These are phyloP conservation scores for Trichophyton benhamiae DNA, from an alignment of 2,329 filamentous ascomycete species.

Conservation along the genomic window DNA sequence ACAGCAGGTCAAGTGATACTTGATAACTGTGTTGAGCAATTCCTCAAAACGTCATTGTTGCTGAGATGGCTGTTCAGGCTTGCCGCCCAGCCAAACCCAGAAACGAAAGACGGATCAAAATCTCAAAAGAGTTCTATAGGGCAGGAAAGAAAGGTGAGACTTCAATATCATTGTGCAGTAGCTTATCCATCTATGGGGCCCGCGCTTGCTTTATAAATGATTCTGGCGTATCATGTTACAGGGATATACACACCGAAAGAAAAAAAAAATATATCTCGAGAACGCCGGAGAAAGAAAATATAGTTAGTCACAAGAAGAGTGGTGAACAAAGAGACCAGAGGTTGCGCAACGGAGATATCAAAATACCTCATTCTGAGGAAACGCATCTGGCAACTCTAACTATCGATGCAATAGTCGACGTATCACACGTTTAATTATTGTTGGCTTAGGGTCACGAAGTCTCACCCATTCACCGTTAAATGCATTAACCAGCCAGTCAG, in stretches of 20 bases:
- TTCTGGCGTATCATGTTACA: neutral
- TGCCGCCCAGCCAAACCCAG: neutral
- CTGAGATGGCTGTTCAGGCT: neutral
- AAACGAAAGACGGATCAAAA: neutral
- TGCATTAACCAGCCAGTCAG: slow-evolving; percentile 86
- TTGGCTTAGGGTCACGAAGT: slow-evolving; percentile 38
- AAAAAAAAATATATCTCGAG: neutral
- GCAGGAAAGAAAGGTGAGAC: neutral
- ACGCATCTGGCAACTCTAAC: neutral
- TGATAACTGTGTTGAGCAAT: neutral
- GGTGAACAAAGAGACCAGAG: neutral
- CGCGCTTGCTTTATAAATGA: neutral
- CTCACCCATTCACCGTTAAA: slow-evolving; percentile 92
- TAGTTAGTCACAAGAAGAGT: neutral
- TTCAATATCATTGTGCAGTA: neutral
- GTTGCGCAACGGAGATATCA: neutral
- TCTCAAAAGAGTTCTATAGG: neutral
- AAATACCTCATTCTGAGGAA: neutral
- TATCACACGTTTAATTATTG: slow-evolving; percentile 17
- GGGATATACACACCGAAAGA: neutral
- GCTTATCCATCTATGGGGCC: neutral
- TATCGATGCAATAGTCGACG: neutral
- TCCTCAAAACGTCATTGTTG: neutral
- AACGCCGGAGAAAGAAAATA: neutral
- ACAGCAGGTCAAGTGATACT: neutral